Percentiles rank a stretch among this genome's conserved stretches.
Conservation (phyloP, 1,284 basidiomycete species). For the Trichosporon ovoides region DNA sequence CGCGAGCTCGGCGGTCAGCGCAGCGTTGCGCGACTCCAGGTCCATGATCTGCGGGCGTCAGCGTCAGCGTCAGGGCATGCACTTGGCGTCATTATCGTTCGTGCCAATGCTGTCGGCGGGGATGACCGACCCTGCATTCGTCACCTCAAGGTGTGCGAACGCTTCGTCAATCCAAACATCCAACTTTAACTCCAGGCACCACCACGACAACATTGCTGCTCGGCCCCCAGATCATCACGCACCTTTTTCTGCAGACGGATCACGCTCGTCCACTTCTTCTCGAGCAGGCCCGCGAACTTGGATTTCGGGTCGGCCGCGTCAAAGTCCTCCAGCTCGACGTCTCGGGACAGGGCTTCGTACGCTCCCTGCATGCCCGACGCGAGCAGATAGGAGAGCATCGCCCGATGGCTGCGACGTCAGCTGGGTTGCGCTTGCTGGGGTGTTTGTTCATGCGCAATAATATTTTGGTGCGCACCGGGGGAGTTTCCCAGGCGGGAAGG, state of each 20-base stretch:
- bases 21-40: constrained; percentile 70
- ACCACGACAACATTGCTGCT: not conserved
- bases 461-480: not conserved
- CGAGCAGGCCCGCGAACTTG: constrained; percentile 73
- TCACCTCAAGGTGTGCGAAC: not conserved
- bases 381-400: constrained; percentile 77
- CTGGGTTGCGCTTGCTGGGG: not conserved
- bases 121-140: constrained; percentile 3
- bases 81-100: not conserved
- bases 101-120: no score
- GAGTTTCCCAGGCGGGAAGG: not conserved
- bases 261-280: constrained; percentile 94
- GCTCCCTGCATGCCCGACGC: constrained; percentile 60
- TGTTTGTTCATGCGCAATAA: not conserved
- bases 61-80: not conserved
- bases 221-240: constrained; percentile 18
- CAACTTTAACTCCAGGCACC: not conserved
- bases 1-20: constrained; percentile 68
- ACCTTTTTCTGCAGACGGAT: constrained; percentile 91
- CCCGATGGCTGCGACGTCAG: constrained; percentile 61
- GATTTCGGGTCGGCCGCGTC: constrained; percentile 69
- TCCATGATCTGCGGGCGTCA: constrained; percentile 70
- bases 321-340: constrained; percentile 59
- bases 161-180: not conserved
- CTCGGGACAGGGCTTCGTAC: constrained; percentile 61